A percentile compares a stretch with the other conserved stretches of the same genome.
Conservation (phyloP, 2,329 filamentous ascomycete genomes). For the Didymella glomerata region DNA sequence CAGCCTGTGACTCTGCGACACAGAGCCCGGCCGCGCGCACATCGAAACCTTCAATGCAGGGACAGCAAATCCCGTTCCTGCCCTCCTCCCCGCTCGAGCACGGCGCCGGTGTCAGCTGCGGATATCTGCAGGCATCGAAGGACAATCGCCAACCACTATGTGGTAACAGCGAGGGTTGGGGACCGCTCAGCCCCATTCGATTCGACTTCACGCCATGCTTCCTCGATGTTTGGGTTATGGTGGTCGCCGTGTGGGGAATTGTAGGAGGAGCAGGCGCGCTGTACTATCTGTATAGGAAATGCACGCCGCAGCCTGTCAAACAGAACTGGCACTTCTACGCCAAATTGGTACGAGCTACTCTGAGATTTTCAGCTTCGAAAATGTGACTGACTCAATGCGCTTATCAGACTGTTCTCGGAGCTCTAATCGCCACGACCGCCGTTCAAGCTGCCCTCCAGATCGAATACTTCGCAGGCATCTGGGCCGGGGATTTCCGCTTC, state of each 20-base stretch:
- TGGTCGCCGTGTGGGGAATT: constrained; percentile 80
- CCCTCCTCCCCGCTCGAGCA: constrained; percentile 32
- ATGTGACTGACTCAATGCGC: constrained; percentile 4
- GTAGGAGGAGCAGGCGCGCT: constrained; percentile 78
- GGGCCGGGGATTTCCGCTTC: constrained; percentile 84
- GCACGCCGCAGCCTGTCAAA: constrained; percentile 69
- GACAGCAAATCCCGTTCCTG: constrained; percentile 48
- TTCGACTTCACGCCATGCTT: constrained; percentile 99
- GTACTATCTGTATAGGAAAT: constrained; percentile 79
- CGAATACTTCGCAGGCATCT: constrained; percentile 71
- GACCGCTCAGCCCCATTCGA: constrained; percentile 82
- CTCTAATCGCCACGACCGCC: constrained; percentile 72
- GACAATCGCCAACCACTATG: constrained; percentile 75
- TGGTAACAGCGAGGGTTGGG: constrained; percentile 92
- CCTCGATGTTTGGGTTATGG: constrained; percentile 86
- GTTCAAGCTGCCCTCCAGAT: constrained; percentile 81
- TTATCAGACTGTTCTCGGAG: constrained; percentile 67
- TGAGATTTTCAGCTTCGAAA: neutral
- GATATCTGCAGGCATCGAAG: constrained; percentile 64
- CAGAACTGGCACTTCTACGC: constrained; percentile 94
- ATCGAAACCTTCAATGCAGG: constrained; percentile 47
- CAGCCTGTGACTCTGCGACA: constrained; percentile 31
- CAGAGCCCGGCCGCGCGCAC: constrained; percentile 37
- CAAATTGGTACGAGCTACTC: constrained; percentile 72
- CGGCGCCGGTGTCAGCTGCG: constrained; percentile 29